Base-by-base conservation (phyloP, 352 stramenopile species). In the Globisporangium spiculum region DNA sequence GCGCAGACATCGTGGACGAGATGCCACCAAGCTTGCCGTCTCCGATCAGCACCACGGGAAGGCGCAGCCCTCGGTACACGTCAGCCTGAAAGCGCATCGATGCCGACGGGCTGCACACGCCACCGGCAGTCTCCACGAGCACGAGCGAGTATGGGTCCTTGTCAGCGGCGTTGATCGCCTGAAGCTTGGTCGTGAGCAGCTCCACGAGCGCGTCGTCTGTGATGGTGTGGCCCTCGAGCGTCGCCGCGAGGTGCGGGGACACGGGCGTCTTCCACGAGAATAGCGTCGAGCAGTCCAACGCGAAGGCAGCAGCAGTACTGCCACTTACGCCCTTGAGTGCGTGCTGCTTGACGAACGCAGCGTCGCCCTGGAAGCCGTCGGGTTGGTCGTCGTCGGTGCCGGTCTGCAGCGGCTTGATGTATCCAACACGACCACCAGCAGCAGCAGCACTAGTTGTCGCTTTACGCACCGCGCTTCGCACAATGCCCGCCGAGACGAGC, bases 401-500 rank as follows among this genome's bases (percentile, higher is more conserved):
- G 7, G 96, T 99, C 76, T 99, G 97, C 59, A 99, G 78, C 10
- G 97, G 97, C 79, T 99, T 99, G 72, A 99, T 97, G 82, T 99
- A 99, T 56, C 70, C 77, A 6, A 94, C 83, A 4, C 72, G 63
- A 14, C 18, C 32, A 48, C 18, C 56, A 48, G 10, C n/a, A 27
- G n/a, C 22, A 30, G 4, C 50, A 52, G 44, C 44, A 52, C 20
- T 55, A 16, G 30, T 10, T 0, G 61, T 73, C 14, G 53, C 18
- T 22, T 30, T 41, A 30, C 69, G 72, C 24, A 88, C 71, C 18
- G 84, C 89, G 26, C 90, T 87, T 60, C 88, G 82, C 56, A 97
- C 90, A 53, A 99, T 93, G 32, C 94, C 96, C 0, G 92, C 85
- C n/a, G 93, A 97, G 18, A 99, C 76, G 34, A 99, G 85, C 1